Evolutionary conservation across 768 basidiomycete species (phyloP).

Genomic region (Serendipita sp.): DNA sequence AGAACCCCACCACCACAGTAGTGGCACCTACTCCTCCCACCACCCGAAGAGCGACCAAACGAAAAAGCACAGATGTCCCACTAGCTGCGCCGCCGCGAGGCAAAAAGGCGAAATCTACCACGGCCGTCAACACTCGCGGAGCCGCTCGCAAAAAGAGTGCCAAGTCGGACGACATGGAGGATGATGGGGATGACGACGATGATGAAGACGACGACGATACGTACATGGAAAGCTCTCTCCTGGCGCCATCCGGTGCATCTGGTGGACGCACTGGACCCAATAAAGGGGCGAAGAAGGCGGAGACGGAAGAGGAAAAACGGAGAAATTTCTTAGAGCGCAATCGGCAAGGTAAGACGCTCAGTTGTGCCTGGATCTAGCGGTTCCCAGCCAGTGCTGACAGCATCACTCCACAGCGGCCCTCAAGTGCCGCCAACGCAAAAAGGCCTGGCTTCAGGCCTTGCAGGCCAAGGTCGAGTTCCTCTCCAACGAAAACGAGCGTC

Average conservation of each 20-base stretch:
- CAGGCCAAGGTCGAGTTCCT: conserved; percentile 91
- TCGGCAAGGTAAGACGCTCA: conserved; percentile 59
- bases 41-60: conserved; percentile 49
- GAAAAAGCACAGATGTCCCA: conserved; percentile 41
- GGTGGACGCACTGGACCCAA: conserved; percentile 17
- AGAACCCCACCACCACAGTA: conserved; percentile 16
- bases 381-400: conserved; percentile 5
- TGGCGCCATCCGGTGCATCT: not conserved
- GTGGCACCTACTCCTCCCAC: conserved; percentile 21
- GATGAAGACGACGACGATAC: conserved; percentile 14
- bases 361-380: conserved; percentile 15
- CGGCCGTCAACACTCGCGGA: conserved; percentile 1
- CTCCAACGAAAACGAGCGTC: conserved; percentile 85
- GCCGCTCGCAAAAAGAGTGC: conserved; percentile 12
- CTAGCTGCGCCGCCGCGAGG: conserved; percentile 18
- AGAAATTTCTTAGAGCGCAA: conserved; percentile 95
- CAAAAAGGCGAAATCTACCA: conserved; percentile 24
- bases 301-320: conserved; percentile 97
- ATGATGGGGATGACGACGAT: conserved; percentile 22
- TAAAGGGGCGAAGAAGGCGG: conserved; percentile 47
- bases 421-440: conserved; percentile 98
- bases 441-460: conserved; percentile 86
- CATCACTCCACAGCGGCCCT: conserved; percentile 54
- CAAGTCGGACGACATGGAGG: conserved; percentile 19
- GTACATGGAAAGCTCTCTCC: not conserved